phyloP scores from a whole-genome alignment of 108 stramenopile species.

The Pseudonitzschia multiseries region DNA sequence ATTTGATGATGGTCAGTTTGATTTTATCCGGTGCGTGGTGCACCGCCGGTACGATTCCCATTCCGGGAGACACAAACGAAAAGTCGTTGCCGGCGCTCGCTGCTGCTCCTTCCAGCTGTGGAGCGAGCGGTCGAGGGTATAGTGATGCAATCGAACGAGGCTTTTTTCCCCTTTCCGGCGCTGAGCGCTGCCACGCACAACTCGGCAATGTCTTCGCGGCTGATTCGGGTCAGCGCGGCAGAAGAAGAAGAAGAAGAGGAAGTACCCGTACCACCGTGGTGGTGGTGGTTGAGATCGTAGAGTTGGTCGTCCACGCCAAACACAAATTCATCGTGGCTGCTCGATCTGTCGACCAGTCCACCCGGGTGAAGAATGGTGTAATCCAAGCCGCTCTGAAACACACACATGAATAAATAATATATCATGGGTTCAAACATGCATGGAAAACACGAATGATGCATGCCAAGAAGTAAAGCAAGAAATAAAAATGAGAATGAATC shows the following conservation, averaged over 20 bases:
- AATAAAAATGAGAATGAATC: not conserved
- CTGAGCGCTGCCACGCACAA: conserved; percentile 71
- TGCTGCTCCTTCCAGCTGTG: not conserved
- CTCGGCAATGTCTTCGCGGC: conserved; percentile 81
- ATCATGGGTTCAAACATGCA: not conserved
- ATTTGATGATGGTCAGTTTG: not conserved
- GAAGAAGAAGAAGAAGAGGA: no score
- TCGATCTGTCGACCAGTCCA: conserved; percentile 69
- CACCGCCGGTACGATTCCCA: not conserved
- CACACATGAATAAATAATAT: not conserved
- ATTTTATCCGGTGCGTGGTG: not conserved
- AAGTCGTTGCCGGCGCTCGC: not conserved
- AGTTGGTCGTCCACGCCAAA: conserved; percentile 82
- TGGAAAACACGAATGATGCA: not conserved
- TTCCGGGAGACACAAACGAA: not conserved
- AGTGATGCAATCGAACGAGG: conserved; percentile 66
- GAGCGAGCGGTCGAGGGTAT: not conserved
- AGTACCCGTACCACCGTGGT: conserved; percentile 33
- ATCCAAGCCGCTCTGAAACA: conserved; percentile 57
- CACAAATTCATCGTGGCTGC: conserved; percentile 50
- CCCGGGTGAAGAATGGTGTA: conserved; percentile 92
- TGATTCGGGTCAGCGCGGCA: conserved; percentile 40
- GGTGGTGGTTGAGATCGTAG: conserved; percentile 18
- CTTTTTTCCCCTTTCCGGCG: conserved; percentile 42
- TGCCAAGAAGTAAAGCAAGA: not conserved